phyloP scores from a whole-genome alignment of 1,139 yeast species.

The Kodamaea sp. region DNA sequence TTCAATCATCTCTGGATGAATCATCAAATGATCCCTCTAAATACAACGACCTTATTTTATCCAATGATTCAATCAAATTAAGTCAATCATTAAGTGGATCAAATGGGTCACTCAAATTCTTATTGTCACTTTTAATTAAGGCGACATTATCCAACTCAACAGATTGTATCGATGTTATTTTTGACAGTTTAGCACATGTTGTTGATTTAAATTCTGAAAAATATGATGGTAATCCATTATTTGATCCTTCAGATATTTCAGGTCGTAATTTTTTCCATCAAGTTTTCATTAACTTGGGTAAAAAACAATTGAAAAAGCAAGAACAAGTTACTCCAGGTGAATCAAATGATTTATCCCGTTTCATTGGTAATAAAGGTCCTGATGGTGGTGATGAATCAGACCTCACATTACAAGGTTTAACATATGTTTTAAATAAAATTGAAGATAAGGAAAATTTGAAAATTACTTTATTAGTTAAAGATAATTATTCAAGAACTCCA shows the following conservation, averaged over 20 bases:
- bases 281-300: constrained; percentile 72
- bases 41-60: too few species aligned
- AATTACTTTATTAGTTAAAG: constrained; percentile 57
- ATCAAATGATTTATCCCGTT: constrained; percentile 27
- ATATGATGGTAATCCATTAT: constrained; percentile 25
- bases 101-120: constrained; percentile 35
- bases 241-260: constrained; percentile 69
- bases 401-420: constrained; percentile 46
- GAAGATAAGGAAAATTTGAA: constrained; percentile 45
- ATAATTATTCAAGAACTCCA: constrained; percentile 79
- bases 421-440: constrained; percentile 50
- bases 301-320: constrained; percentile 34
- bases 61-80: constrained; percentile 36
- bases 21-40: constrained; percentile 26
- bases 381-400: constrained; percentile 47
- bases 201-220: constrained; percentile 16
- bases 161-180: constrained; percentile 54
- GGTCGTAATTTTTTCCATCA: constrained; percentile 86
- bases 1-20: constrained; percentile 26
- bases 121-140: constrained; percentile 58
- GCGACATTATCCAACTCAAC: constrained; percentile 52
- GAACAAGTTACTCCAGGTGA: constrained; percentile 37
- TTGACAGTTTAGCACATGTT: constrained; percentile 24
- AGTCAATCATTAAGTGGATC: constrained; percentile 18
- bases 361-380: constrained; percentile 47